A percentile compares a stretch with the other conserved stretches of the same genome.
These are phyloP conservation scores for Saksenaea oblongispora DNA, from an alignment of 371 early-diverging fungal species.

Conservation along the genomic window DNA sequence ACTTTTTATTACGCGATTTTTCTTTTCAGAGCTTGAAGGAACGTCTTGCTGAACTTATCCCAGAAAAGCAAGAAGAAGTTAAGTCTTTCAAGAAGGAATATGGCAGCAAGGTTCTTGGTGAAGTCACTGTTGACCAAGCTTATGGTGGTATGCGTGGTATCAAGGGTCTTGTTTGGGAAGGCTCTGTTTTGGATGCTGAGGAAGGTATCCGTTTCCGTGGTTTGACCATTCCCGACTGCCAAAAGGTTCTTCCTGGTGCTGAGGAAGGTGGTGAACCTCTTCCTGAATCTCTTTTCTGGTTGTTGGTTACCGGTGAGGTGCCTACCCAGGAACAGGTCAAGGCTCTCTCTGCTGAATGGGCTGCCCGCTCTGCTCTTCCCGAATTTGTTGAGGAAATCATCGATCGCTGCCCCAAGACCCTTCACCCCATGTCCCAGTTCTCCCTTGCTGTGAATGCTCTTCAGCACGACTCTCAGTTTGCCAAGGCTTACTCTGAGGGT, in stretches of 20 bases:
- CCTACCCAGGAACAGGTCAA: slow-evolving; percentile 94
- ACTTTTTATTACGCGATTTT: slow-evolving; percentile 7
- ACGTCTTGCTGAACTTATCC: slow-evolving; percentile 90
- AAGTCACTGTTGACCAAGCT: slow-evolving; percentile 96
- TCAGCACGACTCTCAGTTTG: slow-evolving; percentile 94
- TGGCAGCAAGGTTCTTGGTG: slow-evolving; percentile 89
- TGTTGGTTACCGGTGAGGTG: slow-evolving; percentile 96
- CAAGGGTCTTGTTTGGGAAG: slow-evolving; percentile 98
- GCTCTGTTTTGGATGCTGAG: slow-evolving; percentile 95
- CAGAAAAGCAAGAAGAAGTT: slow-evolving; percentile 92
- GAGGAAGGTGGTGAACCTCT: slow-evolving; percentile 90
- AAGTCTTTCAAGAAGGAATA: slow-evolving; percentile 91
- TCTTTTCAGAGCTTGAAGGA: slow-evolving; percentile 81
- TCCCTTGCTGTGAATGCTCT: slow-evolving; percentile 94
- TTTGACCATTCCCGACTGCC: slow-evolving; percentile 95
- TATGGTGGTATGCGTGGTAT: slow-evolving; percentile 99
- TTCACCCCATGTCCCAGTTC: slow-evolving; percentile 99
- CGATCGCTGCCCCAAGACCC: slow-evolving; percentile 95
- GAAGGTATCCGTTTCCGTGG: slow-evolving; percentile 99
- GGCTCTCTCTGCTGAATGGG: slow-evolving; percentile 93
- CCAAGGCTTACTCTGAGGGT: slow-evolving; percentile 95
- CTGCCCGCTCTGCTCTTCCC: slow-evolving; percentile 90
- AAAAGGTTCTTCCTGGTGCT: slow-evolving; percentile 86
- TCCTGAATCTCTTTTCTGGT: slow-evolving; percentile 98
- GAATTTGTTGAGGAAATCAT: slow-evolving; percentile 93